Evolutionary conservation across 768 basidiomycete genomes (phyloP).

Genomic region (Suillus luteus): DNA sequence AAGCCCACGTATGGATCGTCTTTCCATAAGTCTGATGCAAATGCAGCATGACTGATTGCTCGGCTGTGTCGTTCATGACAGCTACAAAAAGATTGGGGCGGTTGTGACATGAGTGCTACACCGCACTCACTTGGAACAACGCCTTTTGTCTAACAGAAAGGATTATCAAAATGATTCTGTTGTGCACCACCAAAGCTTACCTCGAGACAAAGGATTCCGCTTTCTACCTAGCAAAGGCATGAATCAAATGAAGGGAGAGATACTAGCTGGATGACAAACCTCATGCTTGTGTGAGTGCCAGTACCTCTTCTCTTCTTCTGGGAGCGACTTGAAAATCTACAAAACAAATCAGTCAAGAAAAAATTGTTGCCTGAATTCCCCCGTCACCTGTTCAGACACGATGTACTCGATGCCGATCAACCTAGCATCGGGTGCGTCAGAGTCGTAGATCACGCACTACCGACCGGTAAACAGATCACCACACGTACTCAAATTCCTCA

Average conservation of each 20-base stretch:
- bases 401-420: conserved; percentile 59
- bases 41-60: conserved; percentile 44
- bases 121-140: conserved; percentile 26
- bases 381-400: conserved; percentile 40
- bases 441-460: conserved; percentile 48
- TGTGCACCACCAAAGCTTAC: conserved; percentile 14
- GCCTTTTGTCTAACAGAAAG: conserved; percentile 21
- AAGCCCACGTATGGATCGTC: conserved; percentile 41
- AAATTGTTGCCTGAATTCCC: not conserved
- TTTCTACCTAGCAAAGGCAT: conserved; percentile 32
- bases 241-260: conserved; percentile 21
- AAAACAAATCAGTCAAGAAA: conserved; percentile 2
- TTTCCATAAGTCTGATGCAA: conserved; percentile 52
- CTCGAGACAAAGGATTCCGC: conserved; percentile 35
- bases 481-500: conserved; percentile 23
- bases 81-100: conserved; percentile 14
- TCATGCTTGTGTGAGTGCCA: conserved; percentile 59
- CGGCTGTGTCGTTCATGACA: conserved; percentile 36
- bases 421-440: conserved; percentile 42
- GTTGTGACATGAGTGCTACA: not conserved
- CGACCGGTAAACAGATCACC: not conserved
- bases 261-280: conserved; percentile 19
- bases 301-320: conserved; percentile 48
- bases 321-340: conserved; percentile 41
- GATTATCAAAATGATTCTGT: conserved; percentile 3